Percentiles rank a stretch among this genome's conserved stretches.
Conservation (phyloP, 495 filamentous ascomycete species). For the Neurospora cerealis region DNA sequence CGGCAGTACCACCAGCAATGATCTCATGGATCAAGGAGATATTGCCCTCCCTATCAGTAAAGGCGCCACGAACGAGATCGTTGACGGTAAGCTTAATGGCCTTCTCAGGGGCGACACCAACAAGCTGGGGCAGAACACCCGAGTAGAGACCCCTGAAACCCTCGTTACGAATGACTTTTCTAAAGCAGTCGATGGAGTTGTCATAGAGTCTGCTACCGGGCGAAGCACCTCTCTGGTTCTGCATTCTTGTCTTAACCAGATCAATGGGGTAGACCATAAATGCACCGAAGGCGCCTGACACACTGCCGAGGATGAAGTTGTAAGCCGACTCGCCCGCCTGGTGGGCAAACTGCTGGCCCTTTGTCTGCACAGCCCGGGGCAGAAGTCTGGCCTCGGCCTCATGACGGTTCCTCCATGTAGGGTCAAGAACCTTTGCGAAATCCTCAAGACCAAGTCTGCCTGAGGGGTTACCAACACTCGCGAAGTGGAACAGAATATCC, state of each 20-base stretch:
- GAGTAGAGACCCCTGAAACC: slow-evolving; percentile 85
- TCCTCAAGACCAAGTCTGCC: slow-evolving; percentile 73
- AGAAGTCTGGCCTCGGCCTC: slow-evolving; percentile 24
- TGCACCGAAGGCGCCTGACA: slow-evolving; percentile 92
- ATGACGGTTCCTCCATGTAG: slow-evolving; percentile 68
- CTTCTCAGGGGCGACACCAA: slow-evolving; percentile 96
- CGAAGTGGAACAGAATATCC: slow-evolving; percentile 97
- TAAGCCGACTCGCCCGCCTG: slow-evolving; percentile 68
- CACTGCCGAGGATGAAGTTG: slow-evolving; percentile 77
- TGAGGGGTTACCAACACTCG: slow-evolving; percentile 78
- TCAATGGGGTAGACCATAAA: slow-evolving; percentile 99
- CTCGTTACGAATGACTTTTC: slow-evolving; percentile 87
- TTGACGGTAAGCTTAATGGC: slow-evolving; percentile 98
- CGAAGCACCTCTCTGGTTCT: slow-evolving; percentile 77
- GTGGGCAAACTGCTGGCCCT: slow-evolving; percentile 39
- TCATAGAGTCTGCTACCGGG: slow-evolving; percentile 88
- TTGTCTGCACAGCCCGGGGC: slow-evolving; percentile 16
- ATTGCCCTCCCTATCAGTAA: slow-evolving; percentile 64
- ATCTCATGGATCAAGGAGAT: slow-evolving; percentile 68
- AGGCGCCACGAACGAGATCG: slow-evolving; percentile 72
- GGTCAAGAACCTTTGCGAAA: slow-evolving; percentile 90
- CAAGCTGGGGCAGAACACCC: slow-evolving; percentile 85
- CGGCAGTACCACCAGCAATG: slow-evolving; percentile 80
- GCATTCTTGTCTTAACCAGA: slow-evolving; percentile 96
- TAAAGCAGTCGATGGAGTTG: slow-evolving; percentile 88